Evolutionary conservation across 331 rosid species (phyloP).

Genomic region (Erythrophleum ivorense): DNA sequence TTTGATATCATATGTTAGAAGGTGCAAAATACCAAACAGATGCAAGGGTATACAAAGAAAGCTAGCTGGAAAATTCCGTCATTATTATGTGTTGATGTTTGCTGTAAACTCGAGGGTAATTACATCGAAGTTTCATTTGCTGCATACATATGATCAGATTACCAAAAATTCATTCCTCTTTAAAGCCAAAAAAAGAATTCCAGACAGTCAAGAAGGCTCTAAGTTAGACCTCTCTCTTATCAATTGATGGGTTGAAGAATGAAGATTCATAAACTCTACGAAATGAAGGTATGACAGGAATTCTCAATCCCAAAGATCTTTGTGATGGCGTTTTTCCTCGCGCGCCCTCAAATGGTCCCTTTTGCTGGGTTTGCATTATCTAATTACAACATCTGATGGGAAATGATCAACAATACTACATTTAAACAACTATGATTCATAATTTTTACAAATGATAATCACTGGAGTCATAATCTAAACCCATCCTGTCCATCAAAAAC

Average conservation of each 20-base stretch:
- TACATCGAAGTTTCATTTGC: too few species aligned
- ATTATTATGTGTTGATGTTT: background rate
- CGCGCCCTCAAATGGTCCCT: too few species aligned
- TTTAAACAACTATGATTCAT: background rate
- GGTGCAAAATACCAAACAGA: background rate
- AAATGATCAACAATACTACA: background rate
- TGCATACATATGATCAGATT: too few species aligned
- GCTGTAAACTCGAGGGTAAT: background rate
- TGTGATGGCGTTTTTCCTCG: too few species aligned
- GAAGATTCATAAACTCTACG: background rate
- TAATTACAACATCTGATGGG: background rate
- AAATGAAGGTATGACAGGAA: too few species aligned
- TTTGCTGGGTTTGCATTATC: background rate
- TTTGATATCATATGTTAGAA: background rate
- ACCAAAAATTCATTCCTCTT: too few species aligned
- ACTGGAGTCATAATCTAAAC: background rate
- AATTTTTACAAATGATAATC: background rate
- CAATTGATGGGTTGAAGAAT: background rate
- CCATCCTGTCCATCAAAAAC: background rate
- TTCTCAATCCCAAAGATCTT: too few species aligned
- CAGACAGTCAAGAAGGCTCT: too few species aligned
- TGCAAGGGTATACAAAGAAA: background rate
- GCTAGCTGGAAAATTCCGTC: background rate
- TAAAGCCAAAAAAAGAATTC: too few species aligned
- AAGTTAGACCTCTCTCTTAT: too few species aligned